Base-by-base conservation (phyloP, 495 filamentous ascomycete genomes). In the Neurospora sp. region DNA sequence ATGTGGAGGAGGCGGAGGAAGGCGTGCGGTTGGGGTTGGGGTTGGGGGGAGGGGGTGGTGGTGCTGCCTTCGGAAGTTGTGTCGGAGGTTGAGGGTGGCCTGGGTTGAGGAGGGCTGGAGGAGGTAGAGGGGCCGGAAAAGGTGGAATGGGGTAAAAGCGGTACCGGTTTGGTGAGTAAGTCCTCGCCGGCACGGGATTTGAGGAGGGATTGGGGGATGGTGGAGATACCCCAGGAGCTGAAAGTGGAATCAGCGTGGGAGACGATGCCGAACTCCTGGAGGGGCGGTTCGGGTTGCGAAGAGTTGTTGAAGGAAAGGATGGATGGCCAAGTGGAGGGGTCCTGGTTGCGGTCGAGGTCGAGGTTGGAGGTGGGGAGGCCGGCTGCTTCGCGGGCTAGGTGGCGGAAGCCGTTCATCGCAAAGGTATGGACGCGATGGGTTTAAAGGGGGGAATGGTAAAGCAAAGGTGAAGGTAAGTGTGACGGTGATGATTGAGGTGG, bases 401-500 rank as follows among this genome's bases (percentile, higher is more conserved):
- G 53, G 27, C 53, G 53, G 53, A 65, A 65, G 53, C 53, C 53
- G 53, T 65, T 18, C 53, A 61, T 61, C 6, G 12, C 27, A 6
- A 12, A 18, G 12, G 11, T 27, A 2, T 59, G 20, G 5, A 59
- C 2, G 11, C 5, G 9, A 4, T 53, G 2, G 0, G 0, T 27
- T 14, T 5, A 11, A 6, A 5, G 2, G 9, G 27, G 9, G 4
- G 0, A 27, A 27, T 9, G 12, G 2, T 8, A 8, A 12, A 3
- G 20, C 2, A 1, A 8, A 12, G 22, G 5, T 27, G 22, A 10
- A 27, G 4, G 22, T 27, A 12, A 31, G 10, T 7, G 16, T 16
- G 12, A 12, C 22, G 0, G 3, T 61, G 27, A 61, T 1, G 0
- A 0, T 16, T 35, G 0, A 18, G 9, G 12, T 6, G 0, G 0